Conservation (phyloP, 768 basidiomycete species). For the Goffeauzyma gilvescens region DNA sequence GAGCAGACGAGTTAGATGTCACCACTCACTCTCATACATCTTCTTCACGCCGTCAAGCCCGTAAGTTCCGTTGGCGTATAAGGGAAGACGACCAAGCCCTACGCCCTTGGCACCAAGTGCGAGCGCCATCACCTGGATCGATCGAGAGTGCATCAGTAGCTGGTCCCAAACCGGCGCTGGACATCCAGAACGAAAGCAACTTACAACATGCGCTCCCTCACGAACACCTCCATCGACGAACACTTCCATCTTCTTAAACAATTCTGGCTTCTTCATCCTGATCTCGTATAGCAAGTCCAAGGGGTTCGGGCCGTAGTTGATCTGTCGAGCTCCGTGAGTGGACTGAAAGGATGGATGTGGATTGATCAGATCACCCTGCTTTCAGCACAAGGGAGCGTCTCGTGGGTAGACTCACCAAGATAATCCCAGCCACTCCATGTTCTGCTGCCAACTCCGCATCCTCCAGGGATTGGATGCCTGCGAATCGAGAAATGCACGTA, state of each 20-base stretch:
- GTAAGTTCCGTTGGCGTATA: constrained; percentile 34
- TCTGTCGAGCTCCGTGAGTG: constrained; percentile 62
- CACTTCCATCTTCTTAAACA: constrained; percentile 38
- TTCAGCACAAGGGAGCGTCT: too few species aligned
- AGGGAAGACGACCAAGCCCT: constrained; percentile 32
- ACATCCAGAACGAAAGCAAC: not conserved
- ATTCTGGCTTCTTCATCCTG: constrained; percentile 53
- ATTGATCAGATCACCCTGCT: too few species aligned
- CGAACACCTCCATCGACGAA: constrained; percentile 73
- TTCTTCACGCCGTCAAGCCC: constrained; percentile 32
- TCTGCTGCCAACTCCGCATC: constrained; percentile 73
- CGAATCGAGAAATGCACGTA: not conserved
- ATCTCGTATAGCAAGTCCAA: constrained; percentile 52
- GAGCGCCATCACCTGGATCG: constrained; percentile 48
- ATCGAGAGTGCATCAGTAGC: not conserved
- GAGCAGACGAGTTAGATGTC: not conserved
- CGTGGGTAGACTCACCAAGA: constrained; percentile 42
- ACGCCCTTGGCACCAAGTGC: constrained; percentile 43
- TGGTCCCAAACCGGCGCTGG: not conserved
- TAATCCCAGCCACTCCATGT: constrained; percentile 70
- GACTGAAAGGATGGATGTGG: constrained; percentile 38
- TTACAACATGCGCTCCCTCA: constrained; percentile 59
- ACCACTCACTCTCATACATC: constrained; percentile 29
- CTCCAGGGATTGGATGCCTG: constrained; percentile 36
- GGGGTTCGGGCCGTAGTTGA: constrained; percentile 30